Conservation (phyloP, 257 asterid genomes). For the Solanum ossicruentum region DNA sequence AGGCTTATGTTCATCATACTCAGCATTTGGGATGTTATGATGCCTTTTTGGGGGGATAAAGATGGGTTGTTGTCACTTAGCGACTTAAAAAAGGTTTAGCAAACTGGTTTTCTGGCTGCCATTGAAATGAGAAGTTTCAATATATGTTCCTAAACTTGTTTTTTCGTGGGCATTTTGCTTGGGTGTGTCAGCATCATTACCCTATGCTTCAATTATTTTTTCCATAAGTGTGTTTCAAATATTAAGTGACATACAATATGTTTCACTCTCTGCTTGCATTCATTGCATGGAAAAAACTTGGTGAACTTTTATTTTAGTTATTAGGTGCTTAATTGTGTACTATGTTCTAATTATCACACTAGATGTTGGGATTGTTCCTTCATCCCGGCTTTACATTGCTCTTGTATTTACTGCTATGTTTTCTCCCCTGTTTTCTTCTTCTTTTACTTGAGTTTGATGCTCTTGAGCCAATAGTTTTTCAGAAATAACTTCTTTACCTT, state of each 20-base stretch:
- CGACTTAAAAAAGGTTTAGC: background rate
- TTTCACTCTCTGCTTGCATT: background rate
- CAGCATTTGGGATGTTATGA: background rate
- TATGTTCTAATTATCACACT: too few relatives aligned
- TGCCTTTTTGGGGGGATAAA: background rate
- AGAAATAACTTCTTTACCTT: too few relatives aligned
- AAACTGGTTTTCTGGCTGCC: background rate
- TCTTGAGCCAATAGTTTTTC: too few relatives aligned
- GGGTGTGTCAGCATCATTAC: background rate
- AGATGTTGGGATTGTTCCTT: too few relatives aligned
- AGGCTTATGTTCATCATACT: background rate
- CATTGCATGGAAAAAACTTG: background rate
- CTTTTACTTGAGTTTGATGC: too few relatives aligned
- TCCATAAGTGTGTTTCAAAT: background rate
- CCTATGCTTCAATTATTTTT: background rate
- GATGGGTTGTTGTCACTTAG: background rate
- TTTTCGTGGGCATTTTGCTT: background rate
- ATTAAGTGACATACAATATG: background rate
- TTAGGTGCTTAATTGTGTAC: background rate
- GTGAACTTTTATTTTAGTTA: background rate
- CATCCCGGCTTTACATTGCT: too few relatives aligned
- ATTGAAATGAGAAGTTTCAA: background rate
- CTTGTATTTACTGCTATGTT: too few relatives aligned
- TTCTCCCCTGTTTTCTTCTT: too few relatives aligned
- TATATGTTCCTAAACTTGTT: background rate